These are phyloP conservation scores for Haematococcus lacustris DNA, from an alignment of 139 green algal species.

Conservation along the genomic window DNA sequence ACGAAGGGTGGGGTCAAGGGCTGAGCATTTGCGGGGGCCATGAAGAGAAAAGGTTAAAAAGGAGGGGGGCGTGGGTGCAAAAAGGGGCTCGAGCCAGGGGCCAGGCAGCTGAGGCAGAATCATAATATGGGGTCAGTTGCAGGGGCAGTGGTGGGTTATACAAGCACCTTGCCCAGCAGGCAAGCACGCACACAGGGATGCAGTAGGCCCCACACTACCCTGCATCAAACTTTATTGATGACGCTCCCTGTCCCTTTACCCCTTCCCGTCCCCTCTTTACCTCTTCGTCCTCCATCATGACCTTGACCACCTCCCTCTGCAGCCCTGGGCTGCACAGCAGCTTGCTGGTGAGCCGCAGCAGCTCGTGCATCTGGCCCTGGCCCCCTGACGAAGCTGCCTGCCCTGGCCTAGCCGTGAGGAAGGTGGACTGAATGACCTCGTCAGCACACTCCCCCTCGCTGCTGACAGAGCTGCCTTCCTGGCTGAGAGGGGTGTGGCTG, in stretches of 20 bases:
- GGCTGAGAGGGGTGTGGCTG: neutral
- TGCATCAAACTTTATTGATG: no score
- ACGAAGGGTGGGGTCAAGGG: no score
- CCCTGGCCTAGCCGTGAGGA: neutral
- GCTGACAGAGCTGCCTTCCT: neutral
- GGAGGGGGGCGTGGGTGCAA: no score
- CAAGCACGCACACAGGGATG: neutral
- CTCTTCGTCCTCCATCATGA: constrained; percentile 27
- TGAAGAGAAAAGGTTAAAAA: no score
- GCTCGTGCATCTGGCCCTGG: neutral
- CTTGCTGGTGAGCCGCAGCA: neutral
- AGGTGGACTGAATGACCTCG: neutral
- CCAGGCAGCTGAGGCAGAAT: neutral
- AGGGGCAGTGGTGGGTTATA: no score
- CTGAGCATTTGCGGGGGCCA: no score
- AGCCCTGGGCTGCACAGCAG: constrained; percentile 19
- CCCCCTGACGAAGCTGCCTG: neutral
- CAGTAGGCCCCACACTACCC: neutral
- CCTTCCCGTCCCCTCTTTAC: neutral
- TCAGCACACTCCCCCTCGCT: neutral
- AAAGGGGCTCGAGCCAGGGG: no score
- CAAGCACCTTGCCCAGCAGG: no score
- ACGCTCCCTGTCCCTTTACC: no score
- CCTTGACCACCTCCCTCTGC: constrained; percentile 21
- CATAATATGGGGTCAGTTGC: neutral